Percentiles rank a stretch among this genome's conserved stretches.
phyloP scores from a whole-genome alignment of 805 yeast genomes.

The Candida sanyiensis region DNA sequence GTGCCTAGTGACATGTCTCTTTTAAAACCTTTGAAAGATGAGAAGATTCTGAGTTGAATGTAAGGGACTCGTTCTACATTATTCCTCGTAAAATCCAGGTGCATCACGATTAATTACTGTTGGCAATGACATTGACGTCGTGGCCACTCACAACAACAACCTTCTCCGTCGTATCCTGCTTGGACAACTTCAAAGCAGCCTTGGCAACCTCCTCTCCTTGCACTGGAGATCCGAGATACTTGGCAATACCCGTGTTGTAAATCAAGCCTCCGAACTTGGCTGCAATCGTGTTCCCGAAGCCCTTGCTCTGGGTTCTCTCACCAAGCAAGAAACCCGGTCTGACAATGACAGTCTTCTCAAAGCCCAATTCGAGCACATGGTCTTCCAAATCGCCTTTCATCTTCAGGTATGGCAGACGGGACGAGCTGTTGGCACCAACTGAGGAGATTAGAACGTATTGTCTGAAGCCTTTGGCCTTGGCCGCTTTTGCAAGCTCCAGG shows the following conservation, averaged over 20 bases:
- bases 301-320: constrained; percentile 41
- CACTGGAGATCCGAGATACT: constrained; percentile 39
- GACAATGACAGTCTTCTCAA: constrained; percentile 67
- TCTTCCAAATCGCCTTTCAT: constrained; percentile 77
- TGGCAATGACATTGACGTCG: constrained; percentile 21
- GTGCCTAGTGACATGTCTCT: too few species aligned
- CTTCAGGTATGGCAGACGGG: constrained; percentile 54
- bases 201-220: constrained; percentile 61
- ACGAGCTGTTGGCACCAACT: constrained; percentile 51
- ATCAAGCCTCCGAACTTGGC: constrained; percentile 25
- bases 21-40: too few species aligned
- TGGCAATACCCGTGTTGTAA: constrained; percentile 32
- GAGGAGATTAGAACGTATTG: constrained; percentile 67
- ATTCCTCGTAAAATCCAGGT: too few species aligned
- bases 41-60: too few species aligned
- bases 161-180: constrained; percentile 18
- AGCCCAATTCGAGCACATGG: constrained; percentile 53
- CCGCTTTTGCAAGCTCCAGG: constrained; percentile 61
- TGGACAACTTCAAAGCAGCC: constrained; percentile 39
- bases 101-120: constrained; percentile 3
- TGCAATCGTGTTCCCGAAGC: constrained; percentile 30
- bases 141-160: constrained; percentile 27
- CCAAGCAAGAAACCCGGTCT: constrained; percentile 77
- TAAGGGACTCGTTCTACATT: too few species aligned
- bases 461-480: constrained; percentile 60